phyloP scores from a whole-genome alignment of 2,329 filamentous ascomycete genomes.

The Meredithiella fracta region DNA sequence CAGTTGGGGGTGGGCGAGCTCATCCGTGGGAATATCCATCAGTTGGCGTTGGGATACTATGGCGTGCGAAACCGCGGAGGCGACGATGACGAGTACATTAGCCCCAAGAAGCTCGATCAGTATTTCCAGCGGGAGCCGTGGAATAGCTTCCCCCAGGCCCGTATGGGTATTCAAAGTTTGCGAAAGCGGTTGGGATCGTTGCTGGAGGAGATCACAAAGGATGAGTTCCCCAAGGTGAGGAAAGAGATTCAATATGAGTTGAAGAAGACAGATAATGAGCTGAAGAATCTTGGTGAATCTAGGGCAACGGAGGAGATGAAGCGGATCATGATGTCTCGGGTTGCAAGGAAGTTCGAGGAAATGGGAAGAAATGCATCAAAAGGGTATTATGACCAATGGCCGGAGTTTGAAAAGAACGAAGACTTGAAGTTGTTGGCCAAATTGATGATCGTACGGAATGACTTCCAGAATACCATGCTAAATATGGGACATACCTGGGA shows the following conservation, averaged over 20 bases:
- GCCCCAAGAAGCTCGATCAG: slow-evolving; percentile 16
- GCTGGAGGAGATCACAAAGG: slow-evolving; percentile 19
- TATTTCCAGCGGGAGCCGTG: slow-evolving; percentile 27
- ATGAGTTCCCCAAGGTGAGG: slow-evolving; percentile 19
- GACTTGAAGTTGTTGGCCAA: slow-evolving; percentile 17
- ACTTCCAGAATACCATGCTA: slow-evolving; percentile 14
- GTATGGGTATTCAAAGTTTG: slow-evolving; percentile 18
- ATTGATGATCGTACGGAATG: slow-evolving; percentile 16
- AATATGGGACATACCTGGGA: slow-evolving; percentile 13
- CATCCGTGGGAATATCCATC: slow-evolving; percentile 14
- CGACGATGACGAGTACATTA: slow-evolving; percentile 14
- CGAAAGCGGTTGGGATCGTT: slow-evolving; percentile 17
- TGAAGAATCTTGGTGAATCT: slow-evolving; percentile 14
- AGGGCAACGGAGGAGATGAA: slow-evolving; percentile 15
- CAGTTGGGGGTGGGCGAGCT: slow-evolving; percentile 15
- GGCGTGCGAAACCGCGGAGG: slow-evolving; percentile 18
- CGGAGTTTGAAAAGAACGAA: slow-evolving; percentile 10
- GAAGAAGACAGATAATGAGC: slow-evolving; percentile 3
- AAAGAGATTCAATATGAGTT: slow-evolving; percentile 16
- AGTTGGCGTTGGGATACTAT: slow-evolving; percentile 17
- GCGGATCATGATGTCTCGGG: slow-evolving; percentile 13
- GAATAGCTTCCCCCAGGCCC: slow-evolving; percentile 17
- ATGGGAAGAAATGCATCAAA: slow-evolving; percentile 13
- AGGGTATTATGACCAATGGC: slow-evolving; percentile 14
- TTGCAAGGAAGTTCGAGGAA: slow-evolving; percentile 16